Conservation (phyloP, 352 stramenopile species). For the Pythium phragmiticola region DNA sequence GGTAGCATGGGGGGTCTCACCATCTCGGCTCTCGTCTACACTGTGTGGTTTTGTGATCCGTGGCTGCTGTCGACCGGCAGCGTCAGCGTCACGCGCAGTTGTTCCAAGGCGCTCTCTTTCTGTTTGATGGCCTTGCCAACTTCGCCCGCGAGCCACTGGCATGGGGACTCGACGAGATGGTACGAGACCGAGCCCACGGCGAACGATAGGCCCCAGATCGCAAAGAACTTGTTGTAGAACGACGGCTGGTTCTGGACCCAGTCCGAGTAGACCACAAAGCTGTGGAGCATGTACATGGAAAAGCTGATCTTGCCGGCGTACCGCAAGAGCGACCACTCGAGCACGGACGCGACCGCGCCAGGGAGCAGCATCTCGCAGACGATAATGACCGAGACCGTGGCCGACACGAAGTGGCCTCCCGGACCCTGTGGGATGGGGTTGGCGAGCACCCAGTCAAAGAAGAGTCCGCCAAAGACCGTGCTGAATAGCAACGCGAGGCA, state of each 20-base stretch:
- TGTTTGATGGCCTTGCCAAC: constrained; percentile 27
- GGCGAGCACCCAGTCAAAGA: constrained; percentile 32
- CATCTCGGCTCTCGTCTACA: no score
- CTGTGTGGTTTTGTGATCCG: no score
- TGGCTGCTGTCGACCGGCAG: no score
- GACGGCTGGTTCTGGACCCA: constrained; percentile 23
- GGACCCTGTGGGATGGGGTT: constrained; percentile 20
- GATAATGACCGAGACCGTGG: constrained; percentile 28
- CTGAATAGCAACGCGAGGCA: constrained; percentile 28
- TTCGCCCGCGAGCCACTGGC: constrained; percentile 35
- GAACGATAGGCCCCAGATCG: constrained; percentile 28
- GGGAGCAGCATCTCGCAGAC: constrained; percentile 40
- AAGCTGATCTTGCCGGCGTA: constrained; percentile 43
- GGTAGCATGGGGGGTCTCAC: no score
- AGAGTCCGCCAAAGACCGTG: constrained; percentile 19
- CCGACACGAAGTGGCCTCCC: constrained; percentile 27
- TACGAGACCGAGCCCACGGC: constrained; percentile 39
- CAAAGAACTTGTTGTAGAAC: constrained; percentile 40
- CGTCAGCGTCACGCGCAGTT: no score
- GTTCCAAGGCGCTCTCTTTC: not conserved
- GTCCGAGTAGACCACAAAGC: constrained; percentile 36
- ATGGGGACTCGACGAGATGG: constrained; percentile 44
- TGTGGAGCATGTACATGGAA: constrained; percentile 46
- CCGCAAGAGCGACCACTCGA: constrained; percentile 36
- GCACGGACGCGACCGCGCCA: constrained; percentile 21